Evolutionary conservation across 2,329 filamentous ascomycete genomes (phyloP), one percentile per base, ranked within the genome.

Genomic region (Colletotrichum sp.): DNA sequence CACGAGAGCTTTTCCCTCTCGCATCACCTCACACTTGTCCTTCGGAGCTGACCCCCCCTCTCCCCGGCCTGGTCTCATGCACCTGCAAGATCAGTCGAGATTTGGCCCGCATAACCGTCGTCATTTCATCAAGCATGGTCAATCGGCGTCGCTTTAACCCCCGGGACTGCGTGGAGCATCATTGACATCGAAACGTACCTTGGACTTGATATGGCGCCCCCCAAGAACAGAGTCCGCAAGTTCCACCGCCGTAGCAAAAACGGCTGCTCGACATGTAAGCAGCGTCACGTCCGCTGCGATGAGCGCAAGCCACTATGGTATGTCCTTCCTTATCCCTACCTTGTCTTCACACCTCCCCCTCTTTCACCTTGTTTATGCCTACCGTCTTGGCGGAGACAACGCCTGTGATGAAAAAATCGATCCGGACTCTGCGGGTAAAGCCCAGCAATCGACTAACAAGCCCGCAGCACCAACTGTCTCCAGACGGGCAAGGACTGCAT

Each of bases 241-340:
- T 85, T 85, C 71, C 83, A 85, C 77, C 82, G 82, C 64, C 81
- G 83, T 71, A 85, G 84, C 79, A 85, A 84, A 76, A 81, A 82
- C 69, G 84, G 84, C 66, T 86, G 85, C 66, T 78, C 81, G 70
- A 80, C 78, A 28, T 85, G 83, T 81, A 87, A 86, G 79, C 80
- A 80, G 70, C 85, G 87, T 77, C 87, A 88, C 78, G 87, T 88
- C 67, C 85, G 87, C 69, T 88, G 87, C 80, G 86, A 88, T 75
- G 87, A 88, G 78, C 83, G 83, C 76, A 86, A 83, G 77, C 87
- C 87, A 55, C 81, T 88, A 57, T 88, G 86, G 86, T 88, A 85
- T 79, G 86, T 84, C 69, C 34, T 64, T 26, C 13, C 32, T 12
- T 13, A 16, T 18, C 21, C 30, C 49, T 52, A 15, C 59, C 44